Evolutionary conservation across 176 grass and related monocot species (phyloP), one percentile per base, ranked within the genome.

Genomic region (Oryza glaberrima): DNA sequence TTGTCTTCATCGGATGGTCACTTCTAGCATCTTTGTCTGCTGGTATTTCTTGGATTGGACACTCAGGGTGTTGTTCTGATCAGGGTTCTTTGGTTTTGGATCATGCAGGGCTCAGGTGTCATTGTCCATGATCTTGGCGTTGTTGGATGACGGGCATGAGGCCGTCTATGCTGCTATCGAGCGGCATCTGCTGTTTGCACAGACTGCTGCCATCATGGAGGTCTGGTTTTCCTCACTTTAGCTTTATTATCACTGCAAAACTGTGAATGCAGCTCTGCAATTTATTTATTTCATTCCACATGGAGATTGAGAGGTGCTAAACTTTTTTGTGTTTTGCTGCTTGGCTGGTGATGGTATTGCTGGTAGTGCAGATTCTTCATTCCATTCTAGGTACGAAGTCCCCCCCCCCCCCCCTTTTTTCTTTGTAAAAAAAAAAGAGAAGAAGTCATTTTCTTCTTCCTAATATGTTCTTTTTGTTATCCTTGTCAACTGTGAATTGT

Each of bases 1-100:
- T 69, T 48, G 1, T 16, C 73, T 77, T 84, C 48, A 69, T 69
- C 3, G 73, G 72, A 68, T 84, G 82, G 82, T 84, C 47, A 28
- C 63, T 56, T 69, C 28, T 41, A 56, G 32, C 11, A 70, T 26
- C 34, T 70, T 70, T 6, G 5, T 56, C 28, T 38, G 1, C 51
- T 46, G 11, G 3, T 16, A 13, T 52, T 22, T 84, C 65, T 30
- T 43, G 15, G 10, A 28, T n/a, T 77, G 34, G 4, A 20, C 45
- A 17, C 0, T 5, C 51, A 17, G 15, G 15, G 11, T 7, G 11
- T 36, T 35, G 13, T 32, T 69, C 19, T 69, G 30, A 69, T 35
- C 32, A 34, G 14, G 30, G 6, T 22, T 71, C 69, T 71, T 71
- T 38, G 69, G 22, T 44, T 44, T 22, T 19, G 66, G 16, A 71